Evolutionary conservation across 352 stramenopile species (phyloP), one percentile per base, ranked within the genome.

Genomic region (Phytophthora vignae): DNA sequence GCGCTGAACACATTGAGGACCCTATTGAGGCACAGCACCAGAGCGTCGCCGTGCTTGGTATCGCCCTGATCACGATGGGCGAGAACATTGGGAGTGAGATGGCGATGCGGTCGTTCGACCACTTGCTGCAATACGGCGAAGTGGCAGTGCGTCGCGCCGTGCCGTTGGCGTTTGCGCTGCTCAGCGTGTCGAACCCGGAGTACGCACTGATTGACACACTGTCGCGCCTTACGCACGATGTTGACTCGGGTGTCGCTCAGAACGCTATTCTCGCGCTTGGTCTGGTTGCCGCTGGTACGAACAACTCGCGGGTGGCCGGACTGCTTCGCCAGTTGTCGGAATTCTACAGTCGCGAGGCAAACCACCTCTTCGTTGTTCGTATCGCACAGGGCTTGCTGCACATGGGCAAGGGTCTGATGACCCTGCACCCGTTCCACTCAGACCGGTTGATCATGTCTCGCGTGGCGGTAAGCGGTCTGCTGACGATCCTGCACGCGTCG

Each of bases 51-150:
- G 97, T 99, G 14, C 89, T 99, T 50, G 98, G 98, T 64, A 99
- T 99, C 72, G 97, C 94, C 25, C 79, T 99, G 17, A 99, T 99
- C 54, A 97, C 97, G 1, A 98, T 99, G 90, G 98, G 98, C 49
- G 98, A 99, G 81, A 97, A 94, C 69, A 95, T 99, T 60, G 95
- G 96, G 31, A 93, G 91, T 60, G 98, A 99, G 79, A 99, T 99
- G 98, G 95, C 96, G 14, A 93, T 99, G 69, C 90, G 98, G 68
- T 98, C 97, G 46, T 99, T 99, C 74, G 98, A 99, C 65, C 98
- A 99, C 78, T 89, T 99, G 71, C 90, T 99, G 36, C 98, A 99
- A 81, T 99, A 99, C 78, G 98, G 98, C 48, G 98, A 99, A 81
- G 87, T 99, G 38, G 92, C 95, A 6, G 98, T 99, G 59, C 96